Conservation (phyloP, 73 alveolate species). For the Paramecium octaurelia region DNA sequence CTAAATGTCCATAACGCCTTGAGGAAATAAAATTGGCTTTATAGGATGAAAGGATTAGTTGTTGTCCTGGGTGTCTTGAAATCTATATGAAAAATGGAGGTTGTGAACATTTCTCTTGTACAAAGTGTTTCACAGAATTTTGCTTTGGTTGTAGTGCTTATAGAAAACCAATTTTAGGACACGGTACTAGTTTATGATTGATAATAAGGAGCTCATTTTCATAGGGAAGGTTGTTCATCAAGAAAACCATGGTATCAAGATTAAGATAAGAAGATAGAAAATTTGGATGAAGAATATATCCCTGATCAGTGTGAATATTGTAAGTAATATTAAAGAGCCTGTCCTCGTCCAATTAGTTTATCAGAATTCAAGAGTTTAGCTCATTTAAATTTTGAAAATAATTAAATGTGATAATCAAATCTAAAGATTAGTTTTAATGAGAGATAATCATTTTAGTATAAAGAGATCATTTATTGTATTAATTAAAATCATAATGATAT, state of each 20-base stretch:
- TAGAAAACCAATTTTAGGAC: neutral
- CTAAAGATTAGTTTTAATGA: neutral
- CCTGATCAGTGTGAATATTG: slow-evolving; percentile 1
- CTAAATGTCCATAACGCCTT: slow-evolving; percentile 23
- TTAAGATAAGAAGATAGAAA: neutral
- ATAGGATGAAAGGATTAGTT: slow-evolving; percentile 33
- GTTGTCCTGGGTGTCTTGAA: slow-evolving; percentile 47
- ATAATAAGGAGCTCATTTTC: slow-evolving; percentile 32
- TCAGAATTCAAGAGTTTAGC: slow-evolving; percentile 4
- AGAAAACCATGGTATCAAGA: neutral
- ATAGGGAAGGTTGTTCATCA: neutral
- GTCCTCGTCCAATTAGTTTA: neutral
- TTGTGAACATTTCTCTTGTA: slow-evolving; percentile 15
- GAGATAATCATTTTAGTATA: neutral
- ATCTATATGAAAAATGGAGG: slow-evolving; percentile 45
- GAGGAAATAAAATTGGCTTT: slow-evolving; percentile 8
- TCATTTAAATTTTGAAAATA: neutral
- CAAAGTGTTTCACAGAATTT: slow-evolving; percentile 22
- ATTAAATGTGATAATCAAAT: neutral
- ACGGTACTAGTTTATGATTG: neutral
- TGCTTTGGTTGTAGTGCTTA: slow-evolving; percentile 30
- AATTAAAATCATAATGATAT: too few relatives aligned
- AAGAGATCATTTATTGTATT: too few relatives aligned
- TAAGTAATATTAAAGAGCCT: neutral
- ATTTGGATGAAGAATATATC: neutral